Percentiles rank a stretch among this genome's conserved stretches.
phyloP scores from a whole-genome alignment of 805 yeast species.

The Ogataea ramenticola region DNA sequence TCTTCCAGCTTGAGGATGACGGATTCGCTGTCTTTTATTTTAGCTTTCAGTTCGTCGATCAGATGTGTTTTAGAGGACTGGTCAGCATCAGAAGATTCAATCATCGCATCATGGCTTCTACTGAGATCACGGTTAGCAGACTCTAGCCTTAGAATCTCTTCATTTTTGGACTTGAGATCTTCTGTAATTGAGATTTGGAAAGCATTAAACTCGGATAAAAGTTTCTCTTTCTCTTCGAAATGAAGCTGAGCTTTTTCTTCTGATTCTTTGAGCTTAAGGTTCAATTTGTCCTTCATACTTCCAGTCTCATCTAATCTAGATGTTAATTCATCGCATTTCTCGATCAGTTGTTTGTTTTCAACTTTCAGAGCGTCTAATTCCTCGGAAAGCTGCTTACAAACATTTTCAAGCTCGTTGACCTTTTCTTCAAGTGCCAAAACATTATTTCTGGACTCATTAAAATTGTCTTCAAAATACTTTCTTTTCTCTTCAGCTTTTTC shows the following conservation, averaged over 20 bases:
- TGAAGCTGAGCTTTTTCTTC: neutral
- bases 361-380: constrained; percentile 7
- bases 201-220: neutral
- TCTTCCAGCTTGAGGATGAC: constrained; percentile 5
- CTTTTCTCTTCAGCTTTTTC: constrained; percentile 1
- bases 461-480: constrained; percentile 7
- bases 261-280: neutral
- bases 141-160: neutral
- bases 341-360: constrained; percentile 9
- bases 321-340: constrained; percentile 5
- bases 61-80: neutral
- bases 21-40: neutral
- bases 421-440: constrained; percentile 11
- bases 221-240: neutral
- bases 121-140: too few species aligned
- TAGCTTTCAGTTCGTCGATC: neutral
- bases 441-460: constrained; percentile 6
- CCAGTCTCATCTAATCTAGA: neutral
- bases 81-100: neutral
- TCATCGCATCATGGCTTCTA: too few species aligned
- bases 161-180: neutral
- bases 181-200: neutral
- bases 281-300: neutral
- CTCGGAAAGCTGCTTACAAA: neutral
- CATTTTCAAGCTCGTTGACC: neutral